Base-by-base conservation (phyloP, 768 basidiomycete genomes). In the Boletus rex-veris region DNA sequence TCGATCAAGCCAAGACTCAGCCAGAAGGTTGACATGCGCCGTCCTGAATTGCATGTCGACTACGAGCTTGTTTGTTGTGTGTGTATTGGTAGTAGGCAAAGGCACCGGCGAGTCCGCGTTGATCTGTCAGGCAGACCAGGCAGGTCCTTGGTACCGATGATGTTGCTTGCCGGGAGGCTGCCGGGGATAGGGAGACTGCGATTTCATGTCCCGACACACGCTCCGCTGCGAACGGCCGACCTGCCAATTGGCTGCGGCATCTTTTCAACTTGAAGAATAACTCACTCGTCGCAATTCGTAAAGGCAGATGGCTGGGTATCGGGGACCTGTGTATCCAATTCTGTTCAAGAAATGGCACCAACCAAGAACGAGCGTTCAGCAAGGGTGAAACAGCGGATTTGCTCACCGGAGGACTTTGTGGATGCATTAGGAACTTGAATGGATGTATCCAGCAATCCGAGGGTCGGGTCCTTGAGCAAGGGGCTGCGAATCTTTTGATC, bases 161-260 rank as follows among this genome's bases (percentile, higher is more conserved):
- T 24, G 24, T 24, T 24, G 24, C 24, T 24, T 24, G 24, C 24
- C 24, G 7, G 33, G 18, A 26, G 12, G 6, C 19, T 33, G 12
- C 15, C 21, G 48, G 52, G 33, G 40, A 52, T 36, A 33, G 19
- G 19, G 16, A 16, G 50, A 43, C 12, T 21, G 14, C 15, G 11
- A 35, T 64, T 62, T 62, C 61, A 57, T 50, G 18, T 61, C 31
- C 54, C 54, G 62, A 60, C 47, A 38, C 0, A n/a, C 40, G 47
- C 53, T 50, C 49, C 50, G 54, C 46, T 50, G 46, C 14, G 54
- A 60, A 55, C 15, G 31, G 54, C 45, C 45, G 53, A 38, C 40
- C 21, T 35, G 21, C 39, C 6, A 12, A 7, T 40, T 21, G 9
- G 18, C 36, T 33, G 42, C 12, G 21, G 28, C 30, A 7, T 9